Base-by-base conservation (phyloP, 2,329 filamentous ascomycete genomes). In the Xylariaceae sp. region DNA sequence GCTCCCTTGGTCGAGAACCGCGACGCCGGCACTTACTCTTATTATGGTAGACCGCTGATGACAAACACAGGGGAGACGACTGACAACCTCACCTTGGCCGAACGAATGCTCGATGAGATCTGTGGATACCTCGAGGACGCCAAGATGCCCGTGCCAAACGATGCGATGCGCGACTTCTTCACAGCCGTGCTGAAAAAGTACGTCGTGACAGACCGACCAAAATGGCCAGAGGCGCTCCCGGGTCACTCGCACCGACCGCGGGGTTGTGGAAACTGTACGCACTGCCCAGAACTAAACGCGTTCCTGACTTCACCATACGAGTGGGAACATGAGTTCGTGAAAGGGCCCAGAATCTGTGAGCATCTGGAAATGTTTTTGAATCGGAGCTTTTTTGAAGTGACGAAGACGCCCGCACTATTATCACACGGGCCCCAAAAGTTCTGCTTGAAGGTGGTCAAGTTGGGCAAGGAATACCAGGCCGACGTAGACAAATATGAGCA, bases 181-280 rank as follows among this genome's bases (percentile, higher is more conserved):
- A 47, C 54, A 37, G 58, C 55, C 47, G 23, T 57, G 17, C n/a
- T 60, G 7, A 52, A 49, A n/a, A 60, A 60, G 39, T 57, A 51
- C 45, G 48, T 60, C 17, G 35, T 60, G 30, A 15, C 3, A 51
- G 35, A 57, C 35, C 51, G 47, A 30, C 55, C 58, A 9, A 34
- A 42, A 18, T 57, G 15, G 11, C 58, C 58, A 17, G 9, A 4
- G 23, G n/a, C 10, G n/a, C 55, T 15, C n/a, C 50, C 3, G 4
- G 58, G 58, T 18, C 23, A 57, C 30, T 30, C 55, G 5, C 58
- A 60, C 45, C 8, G 39, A 13, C 34, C 11, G 11, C 55, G 58
- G 11, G 55, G 58, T 7, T 57, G 58, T 34, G 11, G 34, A 9
- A 18, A 39, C 10, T 60, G 58, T 55, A 55, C 51, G 51, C 58